Evolutionary conservation across 257 asterid genomes (phyloP).

Genomic region (Rauvolfia tetraphylla): DNA sequence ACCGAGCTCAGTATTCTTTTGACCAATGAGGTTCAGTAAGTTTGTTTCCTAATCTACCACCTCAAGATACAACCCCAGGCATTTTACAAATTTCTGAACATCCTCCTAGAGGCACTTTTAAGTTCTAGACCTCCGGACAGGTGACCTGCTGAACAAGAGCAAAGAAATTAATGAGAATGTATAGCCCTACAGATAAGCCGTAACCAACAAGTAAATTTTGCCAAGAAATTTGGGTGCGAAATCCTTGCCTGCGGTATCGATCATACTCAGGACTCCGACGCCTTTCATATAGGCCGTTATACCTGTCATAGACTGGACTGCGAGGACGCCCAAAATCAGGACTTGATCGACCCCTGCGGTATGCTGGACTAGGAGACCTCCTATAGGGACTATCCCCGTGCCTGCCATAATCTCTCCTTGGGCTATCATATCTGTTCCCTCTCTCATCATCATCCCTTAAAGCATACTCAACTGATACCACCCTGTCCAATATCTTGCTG

Average conservation of each 20-base stretch:
- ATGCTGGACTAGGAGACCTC: conserved; percentile 67
- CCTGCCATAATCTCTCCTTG: conserved; percentile 61
- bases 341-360: conserved; percentile 59
- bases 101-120: conserved; percentile 1
- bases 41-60: neutral
- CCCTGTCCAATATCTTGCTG: conserved; percentile 86
- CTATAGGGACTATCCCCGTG: conserved; percentile 50
- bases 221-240: neutral
- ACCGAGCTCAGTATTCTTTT: neutral
- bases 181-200: neutral
- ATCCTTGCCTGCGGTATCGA: conserved; percentile 53
- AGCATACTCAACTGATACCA: conserved; percentile 93
- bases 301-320: conserved; percentile 65
- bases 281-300: conserved; percentile 55
- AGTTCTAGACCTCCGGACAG: conserved; percentile 45
- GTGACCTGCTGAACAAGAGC: conserved; percentile 43
- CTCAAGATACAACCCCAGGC: neutral
- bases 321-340: conserved; percentile 77
- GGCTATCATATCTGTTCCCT: conserved; percentile 52
- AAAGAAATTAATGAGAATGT: neutral
- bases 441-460: conserved; percentile 83
- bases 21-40: neutral
- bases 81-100: conserved; percentile 9
- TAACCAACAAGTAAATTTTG: neutral
- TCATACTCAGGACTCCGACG: conserved; percentile 69